These are phyloP conservation scores for Aureobasidium sp. DNA, from an alignment of 2,329 filamentous ascomycete genomes.

Conservation along the genomic window DNA sequence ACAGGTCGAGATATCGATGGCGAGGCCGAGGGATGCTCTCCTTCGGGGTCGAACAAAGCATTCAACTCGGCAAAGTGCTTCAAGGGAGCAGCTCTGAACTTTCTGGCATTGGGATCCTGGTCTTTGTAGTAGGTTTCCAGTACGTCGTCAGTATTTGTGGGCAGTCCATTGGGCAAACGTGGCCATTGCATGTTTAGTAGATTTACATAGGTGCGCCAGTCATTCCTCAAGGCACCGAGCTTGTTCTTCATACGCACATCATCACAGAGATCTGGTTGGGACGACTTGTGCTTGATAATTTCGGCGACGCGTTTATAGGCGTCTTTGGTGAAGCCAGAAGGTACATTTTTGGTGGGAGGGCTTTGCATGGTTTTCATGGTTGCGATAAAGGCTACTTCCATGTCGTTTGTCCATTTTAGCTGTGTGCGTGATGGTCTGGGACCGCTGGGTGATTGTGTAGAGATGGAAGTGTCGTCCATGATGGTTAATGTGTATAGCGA, in stretches of 20 bases:
- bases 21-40: neutral
- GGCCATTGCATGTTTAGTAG: neutral
- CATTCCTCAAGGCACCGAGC: neutral
- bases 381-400: neutral
- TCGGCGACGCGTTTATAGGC: constrained; percentile 7
- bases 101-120: neutral
- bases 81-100: neutral
- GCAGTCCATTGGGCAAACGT: neutral
- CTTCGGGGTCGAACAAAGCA: neutral
- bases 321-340: constrained; percentile 3
- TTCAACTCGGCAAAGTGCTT: neutral
- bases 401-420: constrained; percentile 8
- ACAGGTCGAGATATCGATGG: neutral
- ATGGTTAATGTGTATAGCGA: neutral
- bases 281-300: neutral
- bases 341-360: neutral
- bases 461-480: neutral
- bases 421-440: neutral
- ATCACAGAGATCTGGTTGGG: neutral
- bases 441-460: neutral
- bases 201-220: neutral
- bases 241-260: constrained; percentile 7
- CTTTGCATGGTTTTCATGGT: neutral
- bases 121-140: constrained; percentile 4
- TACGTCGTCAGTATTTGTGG: neutral